These are phyloP conservation scores for Fusarium sp. DNA, from an alignment of 2,329 filamentous ascomycete species.

Conservation along the genomic window DNA sequence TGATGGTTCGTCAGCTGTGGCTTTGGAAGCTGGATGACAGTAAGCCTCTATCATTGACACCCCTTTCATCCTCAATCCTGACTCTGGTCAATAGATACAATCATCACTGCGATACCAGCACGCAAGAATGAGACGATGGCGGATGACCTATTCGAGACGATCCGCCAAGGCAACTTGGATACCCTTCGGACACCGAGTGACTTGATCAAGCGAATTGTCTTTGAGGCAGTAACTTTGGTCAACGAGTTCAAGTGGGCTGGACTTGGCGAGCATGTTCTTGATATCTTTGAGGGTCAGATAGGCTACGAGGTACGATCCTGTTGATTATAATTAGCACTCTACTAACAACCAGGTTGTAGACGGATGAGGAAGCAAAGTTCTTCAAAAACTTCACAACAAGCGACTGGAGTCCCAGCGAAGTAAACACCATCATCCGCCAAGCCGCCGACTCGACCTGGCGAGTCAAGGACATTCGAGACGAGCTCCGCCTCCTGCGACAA, in stretches of 20 bases:
- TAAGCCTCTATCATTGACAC: not conserved
- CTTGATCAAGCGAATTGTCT: not conserved
- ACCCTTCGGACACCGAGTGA: not conserved
- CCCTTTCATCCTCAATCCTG: accelerated
- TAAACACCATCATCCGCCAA: not conserved
- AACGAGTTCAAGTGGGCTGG: not conserved
- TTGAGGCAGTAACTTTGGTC: not conserved
- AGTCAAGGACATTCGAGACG: not conserved
- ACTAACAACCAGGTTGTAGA: not conserved
- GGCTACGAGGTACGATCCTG: not conserved
- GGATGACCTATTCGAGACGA: not conserved
- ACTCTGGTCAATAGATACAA: not conserved
- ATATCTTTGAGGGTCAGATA: not conserved
- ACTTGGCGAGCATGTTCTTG: not conserved
- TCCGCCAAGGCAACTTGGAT: not conserved
- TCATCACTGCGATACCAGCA: not conserved
- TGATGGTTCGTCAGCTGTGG: not conserved
- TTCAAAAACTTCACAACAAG: not conserved
- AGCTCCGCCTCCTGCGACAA: not conserved
- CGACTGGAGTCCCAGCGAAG: not conserved
- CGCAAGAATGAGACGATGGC: not conserved
- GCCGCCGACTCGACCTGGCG: not conserved
- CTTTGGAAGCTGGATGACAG: not conserved
- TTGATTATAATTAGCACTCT: accelerated
- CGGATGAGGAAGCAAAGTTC: not conserved